Evolutionary conservation across 108 stramenopile species (phyloP), one percentile per base, ranked within the genome.

Genomic region (Epipyxis sp.): DNA sequence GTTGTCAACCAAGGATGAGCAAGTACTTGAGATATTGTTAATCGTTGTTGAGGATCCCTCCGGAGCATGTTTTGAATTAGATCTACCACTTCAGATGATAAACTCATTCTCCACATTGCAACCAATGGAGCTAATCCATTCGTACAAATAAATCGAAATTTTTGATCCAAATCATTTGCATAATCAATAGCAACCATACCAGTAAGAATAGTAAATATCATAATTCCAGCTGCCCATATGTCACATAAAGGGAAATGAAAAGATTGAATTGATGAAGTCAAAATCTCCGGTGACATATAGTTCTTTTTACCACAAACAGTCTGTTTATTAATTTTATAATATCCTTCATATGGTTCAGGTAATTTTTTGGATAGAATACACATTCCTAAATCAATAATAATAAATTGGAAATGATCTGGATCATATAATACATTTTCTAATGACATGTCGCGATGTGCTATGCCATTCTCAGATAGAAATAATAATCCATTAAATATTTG

Each of bases 241-340:
- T 97, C 96, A 42, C 94, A 90, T 0, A 93, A 89, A 81, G 94
- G 94, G 29, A 93, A 94, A 86, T 97, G 92, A 79, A 94, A 93
- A 37, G 79, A 79, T 2, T 59, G 69, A 78, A 93, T 92, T 10
- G 83, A 84, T 29, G 20, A 6, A 37, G 13, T 3, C 81, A 82
- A 92, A 10, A 97, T 87, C 78, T 95, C 94, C 0, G 96, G 96
- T 32, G 92, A 90, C 94, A 97, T 95, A 80, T 97, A 97, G 72
- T 93, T 93, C 44, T 85, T 90, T 81, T 97, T 97, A 16, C 96
- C 96, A 87, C 94, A 95, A 25, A 88, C 88, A 76, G 89, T 91
- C 32, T 82, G 85, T 27, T 86, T 77, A 10, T 40, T 58, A 50
- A 83, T 84, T 1, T 65, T 54, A 10, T 78, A 79, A 44, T 77